A percentile compares a stretch with the other conserved stretches of the same genome.
phyloP scores from a whole-genome alignment of 1,284 basidiomycete species.

The Boletus sp. region DNA sequence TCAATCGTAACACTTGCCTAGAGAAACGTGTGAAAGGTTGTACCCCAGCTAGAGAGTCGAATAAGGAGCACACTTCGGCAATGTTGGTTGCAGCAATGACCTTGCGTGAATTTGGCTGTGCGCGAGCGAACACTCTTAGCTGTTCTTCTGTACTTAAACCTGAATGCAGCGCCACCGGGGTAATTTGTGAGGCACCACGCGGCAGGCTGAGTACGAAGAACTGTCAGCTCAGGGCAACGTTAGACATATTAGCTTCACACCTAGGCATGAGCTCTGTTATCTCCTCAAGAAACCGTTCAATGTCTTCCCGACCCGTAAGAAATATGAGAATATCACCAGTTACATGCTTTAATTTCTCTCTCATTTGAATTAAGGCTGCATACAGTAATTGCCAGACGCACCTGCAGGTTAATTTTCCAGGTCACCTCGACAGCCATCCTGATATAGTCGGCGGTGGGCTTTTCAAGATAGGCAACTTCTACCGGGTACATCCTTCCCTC shows the following conservation, averaged over 20 bases:
- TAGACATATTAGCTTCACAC: conserved; percentile 39
- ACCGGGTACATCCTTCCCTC: conserved; percentile 94
- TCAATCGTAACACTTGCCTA: conserved; percentile 95
- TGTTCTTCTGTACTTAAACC: conserved; percentile 87
- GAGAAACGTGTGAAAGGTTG: background rate
- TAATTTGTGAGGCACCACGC: conserved; percentile 52
- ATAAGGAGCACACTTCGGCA: conserved; percentile 64
- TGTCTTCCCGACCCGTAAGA: conserved; percentile 95
- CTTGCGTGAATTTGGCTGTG: conserved; percentile 77
- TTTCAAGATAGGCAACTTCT: conserved; percentile 71
- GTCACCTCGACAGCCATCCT: conserved; percentile 80
- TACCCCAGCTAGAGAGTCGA: background rate
- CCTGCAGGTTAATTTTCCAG: conserved; percentile 83
- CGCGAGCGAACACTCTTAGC: conserved; percentile 74
- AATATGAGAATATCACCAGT: conserved; percentile 92
- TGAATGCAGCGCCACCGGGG: conserved; percentile 81
- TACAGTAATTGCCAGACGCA: conserved; percentile 28
- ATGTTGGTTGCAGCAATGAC: conserved; percentile 94
- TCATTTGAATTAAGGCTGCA: conserved; percentile 1
- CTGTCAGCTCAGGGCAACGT: conserved; percentile 6
- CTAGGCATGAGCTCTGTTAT: conserved; percentile 74
- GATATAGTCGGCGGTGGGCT: conserved; percentile 79
- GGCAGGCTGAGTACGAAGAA: conserved; percentile 52
- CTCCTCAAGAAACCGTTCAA: conserved; percentile 81
- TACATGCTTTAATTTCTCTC: conserved; percentile 45